Base-by-base conservation (phyloP, 2,329 filamentous ascomycete species). In the Xylogone sp. region DNA sequence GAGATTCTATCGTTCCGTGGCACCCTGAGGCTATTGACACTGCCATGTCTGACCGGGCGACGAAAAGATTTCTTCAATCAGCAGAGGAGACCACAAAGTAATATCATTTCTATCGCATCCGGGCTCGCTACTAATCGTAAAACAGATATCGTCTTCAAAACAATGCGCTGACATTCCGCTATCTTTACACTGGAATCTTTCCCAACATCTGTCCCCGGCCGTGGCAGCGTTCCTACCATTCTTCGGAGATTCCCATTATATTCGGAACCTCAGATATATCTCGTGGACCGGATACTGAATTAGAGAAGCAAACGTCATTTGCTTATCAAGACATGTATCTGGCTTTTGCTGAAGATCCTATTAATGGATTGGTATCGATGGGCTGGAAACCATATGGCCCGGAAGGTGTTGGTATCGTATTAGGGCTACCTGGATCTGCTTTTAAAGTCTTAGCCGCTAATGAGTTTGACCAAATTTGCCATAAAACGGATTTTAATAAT, bases 131-230 rank as follows among this genome's bases (percentile, higher is more conserved):
- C 46, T 21, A 18, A 43, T 10, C n/a, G 20, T 21, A 43, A 43
- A 43, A 19, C 21, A 48, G 46, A 21, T 20, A 34, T 42, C 46
- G 46, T 8, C 20, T 20, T 51, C 50, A 46, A 21, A 46, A 45
- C 10, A 47, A 51, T 18, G 44, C 54, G 16, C 51, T 53, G 39
- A 61, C 56, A 8, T 61, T 48, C 48, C 60, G 67, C 22, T 69
- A 68, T 50, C 58, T 60, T 39, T 69, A 66, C 52, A 54, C 63
- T 13, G 66, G 65, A 6, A 59, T 63, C 43, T 69, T 68, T 46
- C 56, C 61, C 10, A 68, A 68, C 45, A 59, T 66, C 45, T 60
- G 56, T 6, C 57, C 68, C 42, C 7, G 51, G 2, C 31, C 55
- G 1, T 61, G 56, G 59, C 21, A 64, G 49, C 64, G 65, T 2